Conservation (phyloP, 345 rosid species). For the Bruguiera parviflora region DNA sequence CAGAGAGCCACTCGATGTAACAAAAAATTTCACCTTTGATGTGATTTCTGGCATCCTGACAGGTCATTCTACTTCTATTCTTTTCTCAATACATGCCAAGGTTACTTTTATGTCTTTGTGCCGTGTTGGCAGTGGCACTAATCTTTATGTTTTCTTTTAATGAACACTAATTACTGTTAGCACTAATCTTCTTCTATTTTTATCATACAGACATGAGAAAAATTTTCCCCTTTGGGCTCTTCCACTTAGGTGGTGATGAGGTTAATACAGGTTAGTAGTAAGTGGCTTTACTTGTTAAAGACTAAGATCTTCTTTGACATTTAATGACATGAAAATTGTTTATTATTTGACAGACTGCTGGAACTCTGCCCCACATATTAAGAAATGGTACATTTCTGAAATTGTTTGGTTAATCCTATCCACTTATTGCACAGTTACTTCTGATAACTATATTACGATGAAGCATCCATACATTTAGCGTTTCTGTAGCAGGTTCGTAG, state of each 20-base stretch:
- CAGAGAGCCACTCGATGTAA: constrained; percentile 92
- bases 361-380: constrained; percentile 67
- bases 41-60: constrained; percentile 76
- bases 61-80: constrained; percentile 38
- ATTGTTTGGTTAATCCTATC: constrained; percentile 8
- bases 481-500: too few relatives aligned
- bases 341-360: constrained; percentile 69
- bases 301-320: background rate
- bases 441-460: too few relatives aligned
- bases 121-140: background rate
- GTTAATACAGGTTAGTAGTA: constrained; percentile 67
- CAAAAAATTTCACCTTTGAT: constrained; percentile 75
- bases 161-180: background rate
- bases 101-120: background rate
- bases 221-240: constrained; percentile 88
- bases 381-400: constrained; percentile 54
- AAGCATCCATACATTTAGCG: too few relatives aligned
- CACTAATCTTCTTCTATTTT: background rate
- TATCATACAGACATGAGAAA: constrained; percentile 63
- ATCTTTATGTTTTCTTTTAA: background rate
- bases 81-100: background rate
- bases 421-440: too few relatives aligned
- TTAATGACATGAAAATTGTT: constrained; percentile 13
- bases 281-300: constrained; percentile 8
- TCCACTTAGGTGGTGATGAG: constrained; percentile 99